Conservation (phyloP, 2,329 filamentous ascomycete genomes). For the Fusarium caatingaense region DNA sequence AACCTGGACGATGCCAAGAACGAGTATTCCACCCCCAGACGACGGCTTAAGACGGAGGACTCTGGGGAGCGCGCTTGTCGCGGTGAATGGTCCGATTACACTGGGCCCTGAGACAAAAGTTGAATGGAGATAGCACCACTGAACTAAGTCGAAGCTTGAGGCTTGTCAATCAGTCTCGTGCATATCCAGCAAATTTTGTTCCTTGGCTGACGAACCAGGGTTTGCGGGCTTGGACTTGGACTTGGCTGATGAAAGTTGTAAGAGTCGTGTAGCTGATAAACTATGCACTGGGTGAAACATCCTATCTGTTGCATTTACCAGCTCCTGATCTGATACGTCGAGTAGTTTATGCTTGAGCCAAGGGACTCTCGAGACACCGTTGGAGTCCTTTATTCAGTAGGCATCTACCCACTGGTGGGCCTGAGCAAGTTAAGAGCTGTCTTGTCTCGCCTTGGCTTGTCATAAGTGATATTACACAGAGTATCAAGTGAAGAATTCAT, state of each 20-base stretch:
- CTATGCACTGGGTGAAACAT: conserved; percentile 1
- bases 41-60: conserved; percentile 33
- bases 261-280: conserved; percentile 1
- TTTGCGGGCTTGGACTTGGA: neutral
- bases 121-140: conserved; percentile 29
- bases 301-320: neutral
- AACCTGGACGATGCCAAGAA: conserved; percentile 27
- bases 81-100: conserved; percentile 41
- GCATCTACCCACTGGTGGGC: neutral
- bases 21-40: conserved; percentile 21
- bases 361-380: neutral
- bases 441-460: neutral
- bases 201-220: conserved; percentile 7
- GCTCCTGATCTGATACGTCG: conserved; percentile 1
- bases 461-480: conserved; percentile 11
- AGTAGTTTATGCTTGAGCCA: neutral
- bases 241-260: conserved; percentile 19
- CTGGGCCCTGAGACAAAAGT: conserved; percentile 29
- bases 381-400: neutral
- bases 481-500: conserved; percentile 12
- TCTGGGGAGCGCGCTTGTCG: conserved; percentile 48
- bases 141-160: conserved; percentile 9
- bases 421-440: neutral
- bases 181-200: conserved; percentile 12
- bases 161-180: conserved; percentile 28